Conservation (phyloP, 2,329 filamentous ascomycete genomes). For the Daldinia eschscholtzii region DNA sequence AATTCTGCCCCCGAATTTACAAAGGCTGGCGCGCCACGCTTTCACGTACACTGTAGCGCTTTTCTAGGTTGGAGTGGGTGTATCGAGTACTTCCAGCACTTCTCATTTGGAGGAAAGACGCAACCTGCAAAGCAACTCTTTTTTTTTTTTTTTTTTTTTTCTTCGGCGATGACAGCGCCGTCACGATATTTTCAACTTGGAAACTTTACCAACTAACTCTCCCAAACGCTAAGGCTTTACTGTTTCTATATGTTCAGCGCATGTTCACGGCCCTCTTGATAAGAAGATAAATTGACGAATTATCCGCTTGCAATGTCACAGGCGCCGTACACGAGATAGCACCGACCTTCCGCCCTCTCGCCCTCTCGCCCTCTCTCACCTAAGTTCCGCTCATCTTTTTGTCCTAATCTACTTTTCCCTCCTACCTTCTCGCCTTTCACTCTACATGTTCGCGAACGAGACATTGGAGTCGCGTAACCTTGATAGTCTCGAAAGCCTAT, state of each 20-base stretch:
- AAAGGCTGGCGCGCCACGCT: constrained; percentile 36
- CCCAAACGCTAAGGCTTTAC: constrained; percentile 12
- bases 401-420: constrained; percentile 19
- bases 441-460: constrained; percentile 39
- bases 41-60: constrained; percentile 26
- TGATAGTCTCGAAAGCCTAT: constrained; percentile 17
- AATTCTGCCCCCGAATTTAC: constrained; percentile 34
- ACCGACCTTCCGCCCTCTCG: constrained; percentile 34
- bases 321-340: constrained; percentile 48
- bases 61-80: constrained; percentile 10
- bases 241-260: constrained; percentile 26
- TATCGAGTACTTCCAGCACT: constrained; percentile 17
- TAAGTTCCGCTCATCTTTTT: constrained; percentile 21
- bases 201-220: constrained; percentile 34
- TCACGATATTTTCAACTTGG: constrained; percentile 42
- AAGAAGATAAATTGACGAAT: constrained; percentile 48
- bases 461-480: constrained; percentile 29
- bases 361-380: not conserved
- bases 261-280: constrained; percentile 24
- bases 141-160: constrained; percentile 32
- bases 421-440: constrained; percentile 15
- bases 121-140: constrained; percentile 28
- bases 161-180: constrained; percentile 49
- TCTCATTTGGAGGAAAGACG: constrained; percentile 31
- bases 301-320: constrained; percentile 49